These are phyloP conservation scores for Ophiostoma montium DNA, from an alignment of 2,329 filamentous ascomycete genomes.

Conservation along the genomic window DNA sequence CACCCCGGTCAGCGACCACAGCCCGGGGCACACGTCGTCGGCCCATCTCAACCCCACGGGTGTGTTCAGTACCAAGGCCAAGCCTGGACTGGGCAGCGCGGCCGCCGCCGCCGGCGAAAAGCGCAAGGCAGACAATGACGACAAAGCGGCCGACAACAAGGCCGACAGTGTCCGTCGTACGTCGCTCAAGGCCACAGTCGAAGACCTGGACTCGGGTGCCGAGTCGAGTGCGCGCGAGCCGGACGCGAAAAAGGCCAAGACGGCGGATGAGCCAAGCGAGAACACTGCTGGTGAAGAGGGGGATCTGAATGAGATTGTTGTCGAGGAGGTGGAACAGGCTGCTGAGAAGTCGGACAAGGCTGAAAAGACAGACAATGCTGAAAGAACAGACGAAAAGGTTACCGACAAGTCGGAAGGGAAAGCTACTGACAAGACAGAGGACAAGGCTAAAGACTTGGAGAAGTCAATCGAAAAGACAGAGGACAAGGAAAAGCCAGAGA, in stretches of 20 bases:
- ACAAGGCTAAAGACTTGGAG: too few species aligned
- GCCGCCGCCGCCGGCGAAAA: conserved; percentile 12
- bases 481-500: too few species aligned
- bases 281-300: neutral
- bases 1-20: conserved; percentile 4
- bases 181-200: neutral
- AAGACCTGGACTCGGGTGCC: neutral
- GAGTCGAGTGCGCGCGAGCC: neutral
- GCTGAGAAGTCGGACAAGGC: neutral
- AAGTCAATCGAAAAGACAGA: too few species aligned
- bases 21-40: neutral
- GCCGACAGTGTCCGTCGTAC: neutral
- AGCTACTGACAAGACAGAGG: too few species aligned
- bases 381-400: too few species aligned
- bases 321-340: neutral
- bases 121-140: conserved; percentile 15
- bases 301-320: neutral
- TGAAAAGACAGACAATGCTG: too few species aligned
- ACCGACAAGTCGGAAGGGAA: too few species aligned
- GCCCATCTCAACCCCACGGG: neutral
- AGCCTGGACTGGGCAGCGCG: neutral
- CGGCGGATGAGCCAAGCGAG: neutral
- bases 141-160: neutral
- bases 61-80: neutral
- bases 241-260: conserved; percentile 1